phyloP scores from a whole-genome alignment of 768 basidiomycete genomes.

The Tubosaeta brunneosetosa region DNA sequence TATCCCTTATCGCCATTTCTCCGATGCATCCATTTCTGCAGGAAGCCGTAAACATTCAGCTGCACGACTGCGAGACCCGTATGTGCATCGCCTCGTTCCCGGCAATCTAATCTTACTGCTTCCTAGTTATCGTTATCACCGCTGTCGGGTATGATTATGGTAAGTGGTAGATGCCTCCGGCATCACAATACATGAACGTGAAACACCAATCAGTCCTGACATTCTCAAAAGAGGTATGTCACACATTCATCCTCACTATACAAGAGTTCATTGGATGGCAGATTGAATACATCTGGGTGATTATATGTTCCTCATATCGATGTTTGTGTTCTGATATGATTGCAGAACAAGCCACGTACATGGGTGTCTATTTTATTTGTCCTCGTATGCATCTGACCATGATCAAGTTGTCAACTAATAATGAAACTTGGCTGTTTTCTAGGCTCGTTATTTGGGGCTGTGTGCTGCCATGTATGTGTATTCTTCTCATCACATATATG shows the following conservation, averaged over 20 bases:
- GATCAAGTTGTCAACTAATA: no score
- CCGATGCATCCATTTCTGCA: no score
- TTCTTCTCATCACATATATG: neutral
- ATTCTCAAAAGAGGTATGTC: neutral
- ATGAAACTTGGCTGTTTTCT: no score
- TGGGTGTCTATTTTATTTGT: neutral
- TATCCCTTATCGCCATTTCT: no score
- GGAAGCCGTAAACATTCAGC: no score
- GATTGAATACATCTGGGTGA: neutral
- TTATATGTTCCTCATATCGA: neutral
- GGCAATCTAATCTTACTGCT: no score
- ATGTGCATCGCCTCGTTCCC: no score
- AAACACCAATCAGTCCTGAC: neutral
- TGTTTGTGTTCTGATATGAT: neutral
- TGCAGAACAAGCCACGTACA: neutral
- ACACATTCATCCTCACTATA: no score
- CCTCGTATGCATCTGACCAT: neutral
- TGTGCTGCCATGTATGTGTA: neutral
- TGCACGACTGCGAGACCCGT: no score
- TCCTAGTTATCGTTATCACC: no score
- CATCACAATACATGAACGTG: no score
- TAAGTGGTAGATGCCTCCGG: neutral
- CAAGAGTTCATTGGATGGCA: neutral
- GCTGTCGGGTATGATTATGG: neutral
- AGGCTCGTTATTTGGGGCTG: neutral